Base-by-base conservation (phyloP, 805 yeast species). In the Metschnikowia amazonensis region DNA sequence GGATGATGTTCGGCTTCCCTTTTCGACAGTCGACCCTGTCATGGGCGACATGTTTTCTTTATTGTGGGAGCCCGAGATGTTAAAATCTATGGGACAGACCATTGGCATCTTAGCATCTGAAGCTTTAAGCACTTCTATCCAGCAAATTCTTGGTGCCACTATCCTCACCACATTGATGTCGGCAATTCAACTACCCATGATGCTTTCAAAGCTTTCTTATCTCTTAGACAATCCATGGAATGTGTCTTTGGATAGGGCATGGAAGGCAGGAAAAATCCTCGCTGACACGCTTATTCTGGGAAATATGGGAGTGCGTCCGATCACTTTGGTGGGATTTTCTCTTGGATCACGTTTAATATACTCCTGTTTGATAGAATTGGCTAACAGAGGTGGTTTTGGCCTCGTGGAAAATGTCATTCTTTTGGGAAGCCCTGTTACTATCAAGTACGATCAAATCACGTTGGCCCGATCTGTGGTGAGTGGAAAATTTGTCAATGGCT, bases 41-140 rank as follows among this genome's bases (percentile, higher is more conserved):
- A 89, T 92, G 92, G 99, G 99, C 14, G 99, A 94, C 62, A 67
- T 94, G 54, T 87, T 85, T 57, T 89, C 98, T 0, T 72, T 94
- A 6, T 69, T 87, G 39, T 94, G 99, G 99, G 99, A 94, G 64
- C 99, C 99, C 0, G 99, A 94, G 54, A 88, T 94, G 94, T 80
- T 94, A 57, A 84, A 81, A 50, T 86, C 96, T 45, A 89, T 87
- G 79, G 99, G 99, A 61, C 97, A 94, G 64, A 94, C 99, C 0
- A 92, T 94, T 52, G 80, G 81, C 51, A 90, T 94, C 57, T 74
- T 94, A 46, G 99, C 99, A 0, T 86, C 92, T 33, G 99, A 94
- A 66, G 92, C 95, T 0, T 73, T 95, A 44, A 81, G 95, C 0
- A 94, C 92, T 54, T 88, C 97, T 4, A 84, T 94, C 36, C 99